phyloP scores from a whole-genome alignment of 2,329 filamentous ascomycete species.

The Colletotrichum endophyticum region DNA sequence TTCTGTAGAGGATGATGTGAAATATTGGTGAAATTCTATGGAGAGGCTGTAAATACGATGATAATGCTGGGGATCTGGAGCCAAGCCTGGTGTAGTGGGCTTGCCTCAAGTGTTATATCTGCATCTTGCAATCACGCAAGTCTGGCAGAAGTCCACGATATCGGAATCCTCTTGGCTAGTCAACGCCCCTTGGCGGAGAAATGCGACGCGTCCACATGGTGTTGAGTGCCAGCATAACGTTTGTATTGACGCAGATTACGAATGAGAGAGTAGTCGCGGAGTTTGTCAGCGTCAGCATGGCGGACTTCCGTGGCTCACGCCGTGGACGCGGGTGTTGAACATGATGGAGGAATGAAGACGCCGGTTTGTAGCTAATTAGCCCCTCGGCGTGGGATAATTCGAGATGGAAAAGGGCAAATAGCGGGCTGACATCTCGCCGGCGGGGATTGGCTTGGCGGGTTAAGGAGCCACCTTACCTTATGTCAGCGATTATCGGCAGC shows the following conservation, averaged over 20 bases:
- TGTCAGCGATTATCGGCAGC: fast-evolving
- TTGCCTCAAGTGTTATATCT: not conserved
- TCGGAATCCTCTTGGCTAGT: not conserved
- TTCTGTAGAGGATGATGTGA: not conserved
- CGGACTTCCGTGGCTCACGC: not conserved
- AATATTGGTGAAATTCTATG: not conserved
- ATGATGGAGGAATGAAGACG: not conserved
- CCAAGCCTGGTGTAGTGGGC: not conserved
- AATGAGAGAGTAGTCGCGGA: not conserved
- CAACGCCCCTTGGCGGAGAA: not conserved
- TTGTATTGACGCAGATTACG: not conserved
- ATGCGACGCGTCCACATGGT: not conserved
- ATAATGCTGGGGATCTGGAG: not conserved
- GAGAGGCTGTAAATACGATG: not conserved
- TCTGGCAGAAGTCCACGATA: not conserved
- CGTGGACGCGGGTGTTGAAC: not conserved
- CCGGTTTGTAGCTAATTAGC: not conserved
- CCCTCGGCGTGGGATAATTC: not conserved
- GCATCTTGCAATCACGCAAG: not conserved
- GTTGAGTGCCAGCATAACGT: not conserved
- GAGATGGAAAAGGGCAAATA: not conserved
- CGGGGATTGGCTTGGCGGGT: not conserved
- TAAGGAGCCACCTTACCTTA: not conserved
- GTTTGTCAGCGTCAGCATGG: not conserved
- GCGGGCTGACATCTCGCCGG: not conserved